Evolutionary conservation across 2,329 filamentous ascomycete genomes (phyloP).

Genomic region (Falciphora oryzae): DNA sequence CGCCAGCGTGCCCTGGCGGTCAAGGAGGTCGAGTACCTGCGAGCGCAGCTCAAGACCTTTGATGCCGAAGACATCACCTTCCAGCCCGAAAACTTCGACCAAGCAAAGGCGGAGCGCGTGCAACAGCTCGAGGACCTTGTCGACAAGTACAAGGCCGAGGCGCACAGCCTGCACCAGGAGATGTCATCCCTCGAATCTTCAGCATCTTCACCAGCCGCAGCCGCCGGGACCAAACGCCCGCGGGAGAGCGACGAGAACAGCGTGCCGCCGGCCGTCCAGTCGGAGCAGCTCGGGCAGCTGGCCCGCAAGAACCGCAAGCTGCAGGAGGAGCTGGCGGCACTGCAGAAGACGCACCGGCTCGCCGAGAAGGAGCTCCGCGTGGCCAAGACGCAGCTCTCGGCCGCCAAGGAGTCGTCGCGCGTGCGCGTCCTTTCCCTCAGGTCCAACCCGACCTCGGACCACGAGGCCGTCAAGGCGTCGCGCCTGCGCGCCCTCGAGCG

Average conservation of each 20-base stretch:
- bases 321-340: conserved; percentile 67
- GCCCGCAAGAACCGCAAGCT: conserved; percentile 82
- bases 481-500: conserved; percentile 72
- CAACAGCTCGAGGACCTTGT: conserved; percentile 80
- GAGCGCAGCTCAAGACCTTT: conserved; percentile 83
- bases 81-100: conserved; percentile 72
- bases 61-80: conserved; percentile 86
- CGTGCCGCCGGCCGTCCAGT: conserved; percentile 43
- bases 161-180: conserved; percentile 68
- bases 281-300: conserved; percentile 73
- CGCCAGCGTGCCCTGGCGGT: conserved; percentile 77
- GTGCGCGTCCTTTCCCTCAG: conserved; percentile 81
- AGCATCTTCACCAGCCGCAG: conserved; percentile 26
- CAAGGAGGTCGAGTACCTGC: conserved; percentile 91
- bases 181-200: conserved; percentile 58
- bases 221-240: conserved; percentile 57
- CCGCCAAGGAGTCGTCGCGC: conserved; percentile 59
- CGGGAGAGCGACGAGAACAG: conserved; percentile 54
- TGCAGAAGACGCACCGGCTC: conserved; percentile 64
- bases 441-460: conserved; percentile 85
- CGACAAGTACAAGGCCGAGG: conserved; percentile 77
- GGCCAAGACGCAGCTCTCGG: conserved; percentile 64
- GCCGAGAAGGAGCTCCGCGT: conserved; percentile 72
- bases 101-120: conserved; percentile 67
- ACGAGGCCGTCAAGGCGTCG: conserved; percentile 75